These are phyloP conservation scores for Saturnispora dispora DNA, from an alignment of 805 yeast species.

Conservation along the genomic window DNA sequence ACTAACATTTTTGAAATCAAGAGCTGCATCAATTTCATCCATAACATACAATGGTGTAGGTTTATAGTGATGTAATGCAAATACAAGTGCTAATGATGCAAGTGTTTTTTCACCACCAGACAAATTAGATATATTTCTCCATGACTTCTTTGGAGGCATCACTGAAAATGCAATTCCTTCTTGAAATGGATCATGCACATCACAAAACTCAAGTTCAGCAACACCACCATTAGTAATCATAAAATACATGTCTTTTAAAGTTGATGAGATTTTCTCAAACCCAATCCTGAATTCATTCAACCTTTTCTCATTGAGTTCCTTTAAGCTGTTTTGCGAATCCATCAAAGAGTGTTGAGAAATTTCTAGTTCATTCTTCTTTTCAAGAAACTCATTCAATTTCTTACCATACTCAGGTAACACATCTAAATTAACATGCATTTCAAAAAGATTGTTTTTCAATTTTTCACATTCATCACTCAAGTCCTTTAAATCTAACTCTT, in stretches of 20 bases:
- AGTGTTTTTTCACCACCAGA: conserved; percentile 98
- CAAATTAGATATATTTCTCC: conserved; percentile 91
- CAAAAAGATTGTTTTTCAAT: conserved; percentile 46
- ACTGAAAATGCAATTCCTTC: conserved; percentile 96
- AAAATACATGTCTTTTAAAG: conserved; percentile 93
- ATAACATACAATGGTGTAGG: conserved; percentile 97
- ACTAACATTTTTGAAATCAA: conserved; percentile 93
- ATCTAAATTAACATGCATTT: conserved; percentile 59
- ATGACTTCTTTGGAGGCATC: conserved; percentile 97
- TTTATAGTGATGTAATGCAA: conserved; percentile 90
- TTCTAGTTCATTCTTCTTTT: conserved; percentile 58
- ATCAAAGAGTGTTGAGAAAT: conserved; percentile 39
- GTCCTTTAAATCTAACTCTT: conserved; percentile 36
- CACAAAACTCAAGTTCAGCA: conserved; percentile 93
- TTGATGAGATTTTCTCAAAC: conserved; percentile 73
- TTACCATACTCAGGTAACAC: conserved; percentile 67
- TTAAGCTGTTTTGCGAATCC: conserved; percentile 35
- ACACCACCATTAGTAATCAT: conserved; percentile 99
- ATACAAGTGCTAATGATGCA: conserved; percentile 88
- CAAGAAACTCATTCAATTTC: conserved; percentile 53
- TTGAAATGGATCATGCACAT: conserved; percentile 93
- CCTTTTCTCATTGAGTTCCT: conserved; percentile 59
- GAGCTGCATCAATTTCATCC: conserved; percentile 99
- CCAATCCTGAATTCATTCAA: conserved; percentile 91
- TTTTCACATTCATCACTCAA: conserved; percentile 44